Percentiles rank a stretch among this genome's conserved stretches.
Conservation (phyloP, 2,329 filamentous ascomycete genomes). For the Talaromyces amestolkiae region DNA sequence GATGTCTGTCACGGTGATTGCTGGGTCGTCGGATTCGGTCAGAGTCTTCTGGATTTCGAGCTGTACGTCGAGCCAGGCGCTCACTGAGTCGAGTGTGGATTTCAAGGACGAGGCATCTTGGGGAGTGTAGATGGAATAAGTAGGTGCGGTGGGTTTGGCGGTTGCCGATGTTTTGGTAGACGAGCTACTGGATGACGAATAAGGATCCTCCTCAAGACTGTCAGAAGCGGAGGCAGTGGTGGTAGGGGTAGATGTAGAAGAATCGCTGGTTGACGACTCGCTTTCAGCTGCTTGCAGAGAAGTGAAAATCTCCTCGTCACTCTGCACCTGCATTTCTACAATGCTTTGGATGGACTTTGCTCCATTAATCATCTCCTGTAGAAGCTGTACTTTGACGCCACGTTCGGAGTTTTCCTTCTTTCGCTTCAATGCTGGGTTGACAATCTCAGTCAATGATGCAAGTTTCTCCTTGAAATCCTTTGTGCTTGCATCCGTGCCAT, state of each 20-base stretch:
- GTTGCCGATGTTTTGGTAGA: conserved; percentile 35
- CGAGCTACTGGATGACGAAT: conserved; percentile 40
- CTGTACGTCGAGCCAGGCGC: conserved; percentile 73
- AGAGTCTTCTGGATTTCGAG: conserved; percentile 69
- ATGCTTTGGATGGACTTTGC: conserved; percentile 67
- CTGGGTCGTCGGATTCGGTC: conserved; percentile 67
- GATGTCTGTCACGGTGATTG: conserved; percentile 70
- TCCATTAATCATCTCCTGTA: conserved; percentile 70
- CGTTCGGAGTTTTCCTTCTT: conserved; percentile 69
- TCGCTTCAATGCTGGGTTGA: conserved; percentile 72
- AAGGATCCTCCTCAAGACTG: conserved; percentile 76
- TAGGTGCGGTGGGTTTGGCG: conserved; percentile 44
- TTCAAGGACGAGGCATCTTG: conserved; percentile 69
- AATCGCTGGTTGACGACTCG: conserved; percentile 34
- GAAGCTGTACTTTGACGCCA: conserved; percentile 63
- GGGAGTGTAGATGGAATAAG: conserved; percentile 66
- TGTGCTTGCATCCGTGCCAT: conserved; percentile 72
- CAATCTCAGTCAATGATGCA: conserved; percentile 72
- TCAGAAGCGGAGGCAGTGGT: conserved; percentile 34
- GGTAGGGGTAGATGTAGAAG: conserved; percentile 50
- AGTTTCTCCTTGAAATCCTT: conserved; percentile 74
- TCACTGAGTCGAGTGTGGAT: conserved; percentile 60
- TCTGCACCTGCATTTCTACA: conserved; percentile 71
- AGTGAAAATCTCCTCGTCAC: conserved; percentile 61
- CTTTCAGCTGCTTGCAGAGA: conserved; percentile 50